A percentile compares a stretch with the other conserved stretches of the same genome.
Conservation (phyloP, 140 eudicot genomes). For the Bidens hawaiensis region DNA sequence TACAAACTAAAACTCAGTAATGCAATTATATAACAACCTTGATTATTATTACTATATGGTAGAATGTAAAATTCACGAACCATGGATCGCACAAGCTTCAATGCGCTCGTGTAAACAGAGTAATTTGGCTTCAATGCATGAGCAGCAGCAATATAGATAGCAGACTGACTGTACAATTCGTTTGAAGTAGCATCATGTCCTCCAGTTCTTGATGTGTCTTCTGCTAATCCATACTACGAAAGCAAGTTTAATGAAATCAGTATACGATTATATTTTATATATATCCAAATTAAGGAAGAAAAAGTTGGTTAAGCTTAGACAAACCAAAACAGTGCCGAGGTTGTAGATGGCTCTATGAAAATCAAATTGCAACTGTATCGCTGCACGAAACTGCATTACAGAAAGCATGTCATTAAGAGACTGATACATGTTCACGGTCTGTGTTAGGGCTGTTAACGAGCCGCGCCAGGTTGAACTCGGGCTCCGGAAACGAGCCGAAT, state of each 20-base stretch:
- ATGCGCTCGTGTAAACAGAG: constrained; percentile 94
- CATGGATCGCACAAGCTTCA: constrained; percentile 96
- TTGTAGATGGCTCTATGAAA: constrained; percentile 94
- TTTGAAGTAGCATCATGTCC: too few relatives aligned
- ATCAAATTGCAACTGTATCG: constrained; percentile 89
- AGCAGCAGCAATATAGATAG: too few relatives aligned
- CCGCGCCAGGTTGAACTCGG: too few relatives aligned
- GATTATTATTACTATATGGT: background rate
- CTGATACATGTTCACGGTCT: background rate
- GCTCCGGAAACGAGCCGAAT: too few relatives aligned
- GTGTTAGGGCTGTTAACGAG: background rate
- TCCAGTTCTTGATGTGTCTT: too few relatives aligned
- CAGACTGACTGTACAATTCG: too few relatives aligned
- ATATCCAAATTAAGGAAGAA: too few relatives aligned
- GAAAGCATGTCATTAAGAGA: constrained; percentile 1
- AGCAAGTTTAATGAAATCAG: too few relatives aligned
- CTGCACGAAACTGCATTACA: constrained; percentile 77
- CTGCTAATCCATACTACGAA: too few relatives aligned
- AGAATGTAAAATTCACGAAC: constrained; percentile 37
- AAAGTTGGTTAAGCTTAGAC: too few relatives aligned
- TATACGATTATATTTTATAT: too few relatives aligned
- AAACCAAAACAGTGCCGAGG: constrained; percentile 91
- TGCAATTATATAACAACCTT: background rate
- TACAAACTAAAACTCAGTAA: constrained; percentile 14
- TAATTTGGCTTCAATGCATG: too few relatives aligned